A percentile compares a stretch with the other conserved stretches of the same genome.
These are phyloP conservation scores for Pleoardoris graminearum DNA, from an alignment of 2,329 filamentous ascomycete species.

Conservation along the genomic window DNA sequence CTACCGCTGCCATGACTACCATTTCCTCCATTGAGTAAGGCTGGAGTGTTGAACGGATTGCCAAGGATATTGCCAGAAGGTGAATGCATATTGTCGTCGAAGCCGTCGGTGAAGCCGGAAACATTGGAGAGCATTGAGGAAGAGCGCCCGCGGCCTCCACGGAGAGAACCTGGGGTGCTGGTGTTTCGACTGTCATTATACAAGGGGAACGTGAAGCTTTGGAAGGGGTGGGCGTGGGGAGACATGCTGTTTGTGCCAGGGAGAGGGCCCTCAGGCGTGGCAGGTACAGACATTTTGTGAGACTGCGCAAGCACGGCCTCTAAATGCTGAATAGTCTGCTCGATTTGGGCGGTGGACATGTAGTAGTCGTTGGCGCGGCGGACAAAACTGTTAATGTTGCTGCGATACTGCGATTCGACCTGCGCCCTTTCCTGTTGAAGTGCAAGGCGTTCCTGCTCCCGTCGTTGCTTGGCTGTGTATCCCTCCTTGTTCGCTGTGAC, in stretches of 20 bases:
- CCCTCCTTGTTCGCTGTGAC: slow-evolving; percentile 69
- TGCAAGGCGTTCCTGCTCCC: slow-evolving; percentile 46
- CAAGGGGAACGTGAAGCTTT: slow-evolving; percentile 44
- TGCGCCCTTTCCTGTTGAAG: slow-evolving; percentile 40
- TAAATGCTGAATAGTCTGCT: slow-evolving; percentile 43
- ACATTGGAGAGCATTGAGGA: slow-evolving; percentile 58
- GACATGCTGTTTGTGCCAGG: slow-evolving; percentile 55
- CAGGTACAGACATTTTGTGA: slow-evolving; percentile 46
- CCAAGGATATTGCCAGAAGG: slow-evolving; percentile 33
- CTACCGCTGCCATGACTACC: slow-evolving; percentile 56
- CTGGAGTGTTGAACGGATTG: slow-evolving; percentile 46
- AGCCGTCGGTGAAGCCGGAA: slow-evolving; percentile 55
- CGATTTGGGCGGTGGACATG: slow-evolving; percentile 39
- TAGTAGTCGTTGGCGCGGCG: slow-evolving; percentile 46
- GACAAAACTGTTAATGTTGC: slow-evolving; percentile 44
- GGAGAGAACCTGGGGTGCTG: slow-evolving; percentile 40
- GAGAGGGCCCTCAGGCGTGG: slow-evolving; percentile 63
- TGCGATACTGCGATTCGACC: slow-evolving; percentile 44
- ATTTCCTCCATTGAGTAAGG: slow-evolving; percentile 41
- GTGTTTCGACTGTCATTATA: slow-evolving; percentile 30
- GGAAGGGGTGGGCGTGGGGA: slow-evolving; percentile 39
- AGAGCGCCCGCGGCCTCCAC: slow-evolving; percentile 51
- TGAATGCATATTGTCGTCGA: slow-evolving; percentile 41
- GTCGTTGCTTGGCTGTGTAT: slow-evolving; percentile 62
- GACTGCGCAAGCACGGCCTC: slow-evolving; percentile 46